These are phyloP conservation scores for Eucalyptus tenuipes DNA, from an alignment of 345 rosid species.

Conservation along the genomic window DNA sequence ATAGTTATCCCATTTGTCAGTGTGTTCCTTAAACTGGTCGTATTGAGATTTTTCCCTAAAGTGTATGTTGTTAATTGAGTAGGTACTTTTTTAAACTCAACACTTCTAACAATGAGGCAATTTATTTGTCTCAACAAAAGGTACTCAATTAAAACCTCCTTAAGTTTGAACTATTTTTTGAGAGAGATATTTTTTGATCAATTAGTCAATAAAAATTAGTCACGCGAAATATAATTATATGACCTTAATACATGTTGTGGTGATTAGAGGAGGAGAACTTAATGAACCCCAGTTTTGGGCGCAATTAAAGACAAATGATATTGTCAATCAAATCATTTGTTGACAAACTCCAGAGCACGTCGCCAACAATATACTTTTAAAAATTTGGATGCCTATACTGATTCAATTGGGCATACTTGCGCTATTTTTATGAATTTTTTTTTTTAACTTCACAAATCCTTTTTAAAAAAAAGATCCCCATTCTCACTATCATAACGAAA, in stretches of 20 bases:
- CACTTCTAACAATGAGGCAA: neutral
- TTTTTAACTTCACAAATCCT: too few species aligned
- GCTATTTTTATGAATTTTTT: too few species aligned
- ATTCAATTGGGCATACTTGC: too few species aligned
- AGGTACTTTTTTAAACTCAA: neutral
- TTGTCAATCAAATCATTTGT: too few species aligned
- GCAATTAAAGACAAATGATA: too few species aligned
- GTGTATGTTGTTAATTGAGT: too few species aligned
- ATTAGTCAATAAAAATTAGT: neutral
- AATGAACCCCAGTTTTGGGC: neutral
- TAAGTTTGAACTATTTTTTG: neutral
- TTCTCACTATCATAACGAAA: rapidly evolving
- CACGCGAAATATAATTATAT: too few species aligned
- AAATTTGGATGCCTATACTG: too few species aligned
- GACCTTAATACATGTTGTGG: neutral
- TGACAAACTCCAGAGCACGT: rapidly evolving
- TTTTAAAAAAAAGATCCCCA: rapidly evolving
- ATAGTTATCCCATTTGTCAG: too few species aligned
- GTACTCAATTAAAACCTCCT: neutral
- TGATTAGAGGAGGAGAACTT: neutral
- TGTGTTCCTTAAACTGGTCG: too few species aligned
- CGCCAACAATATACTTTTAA: too few species aligned
- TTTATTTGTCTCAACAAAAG: neutral
- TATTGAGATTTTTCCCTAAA: too few species aligned
- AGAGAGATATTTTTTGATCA: neutral